Evolutionary conservation across 192 early-diverging fungal genomes (phyloP), one percentile per base, ranked within the genome.

Genomic region (Cladochytrium replicatum): DNA sequence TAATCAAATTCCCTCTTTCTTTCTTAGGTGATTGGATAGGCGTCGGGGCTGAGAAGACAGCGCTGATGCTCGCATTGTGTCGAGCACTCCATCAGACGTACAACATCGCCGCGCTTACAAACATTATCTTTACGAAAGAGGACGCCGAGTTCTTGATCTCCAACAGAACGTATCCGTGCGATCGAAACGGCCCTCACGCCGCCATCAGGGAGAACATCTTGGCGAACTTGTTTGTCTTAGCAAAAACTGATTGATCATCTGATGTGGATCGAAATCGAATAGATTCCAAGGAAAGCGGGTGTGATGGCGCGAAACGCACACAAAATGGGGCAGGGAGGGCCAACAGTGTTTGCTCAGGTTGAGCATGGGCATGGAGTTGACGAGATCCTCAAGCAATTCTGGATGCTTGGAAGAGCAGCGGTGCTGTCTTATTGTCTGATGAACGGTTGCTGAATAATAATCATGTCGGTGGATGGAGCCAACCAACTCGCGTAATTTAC

Each of bases 151-250:
- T 97, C 61, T 72, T 97, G 45, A 77, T 88, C 31, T 72, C 82
- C 51, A 75, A 97, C 69, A 76, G 87, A 87, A 29, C 82, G 91
- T 32, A 97, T 97, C 67, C 65, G 71, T 11, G 91, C 93, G 4
- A 90, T 97, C 45, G 93, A 97, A 63, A 97, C 93, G 6, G 93
- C 51, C 93, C 93, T 22, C 93, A 97, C 49, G 93, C 93, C 25
- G 93, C 87, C 5, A 88, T 87, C 52, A 78, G 93, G 47, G 93
- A 97, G 63, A 91, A 97, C 68, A 86, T 97, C 41, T 89, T 87
- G 4, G 93, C 93, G 38, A 97, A 97, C 57, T 58, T 97, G 65
- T 81, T 84, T 44, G 91, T 89, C 0, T 66, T 92, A 94, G 50
- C 82, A 75, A n/a, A 80, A 85, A 56, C 90, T 89, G 53, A 74